These are phyloP conservation scores for Cercophora newfieldiana DNA, from an alignment of 495 filamentous ascomycete species.

Conservation along the genomic window DNA sequence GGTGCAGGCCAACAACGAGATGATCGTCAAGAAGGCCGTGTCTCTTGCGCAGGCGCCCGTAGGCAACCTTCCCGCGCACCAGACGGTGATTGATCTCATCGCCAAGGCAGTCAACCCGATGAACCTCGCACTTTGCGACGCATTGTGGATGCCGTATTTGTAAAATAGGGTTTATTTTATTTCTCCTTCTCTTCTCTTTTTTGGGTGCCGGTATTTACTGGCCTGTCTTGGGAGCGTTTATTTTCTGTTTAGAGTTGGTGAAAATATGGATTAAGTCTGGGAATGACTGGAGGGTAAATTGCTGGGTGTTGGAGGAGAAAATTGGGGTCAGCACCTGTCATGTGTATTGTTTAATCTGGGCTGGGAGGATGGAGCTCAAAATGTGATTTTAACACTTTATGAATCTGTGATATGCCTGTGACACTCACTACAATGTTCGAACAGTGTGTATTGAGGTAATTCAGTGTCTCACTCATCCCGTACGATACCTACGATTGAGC, in stretches of 20 bases:
- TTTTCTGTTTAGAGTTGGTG: too few species aligned
- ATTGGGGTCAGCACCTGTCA: not conserved
- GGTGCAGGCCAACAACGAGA: slow-evolving; percentile 84
- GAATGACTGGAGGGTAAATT: not conserved
- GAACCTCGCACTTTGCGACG: slow-evolving; percentile 79
- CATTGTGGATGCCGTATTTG: slow-evolving; percentile 96
- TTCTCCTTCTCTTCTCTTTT: not conserved
- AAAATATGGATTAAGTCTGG: not conserved
- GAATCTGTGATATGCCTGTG: too few species aligned
- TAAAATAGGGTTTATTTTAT: slow-evolving; percentile 38
- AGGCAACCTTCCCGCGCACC: slow-evolving; percentile 81
- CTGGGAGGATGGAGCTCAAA: too few species aligned
- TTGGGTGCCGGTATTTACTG: not conserved
- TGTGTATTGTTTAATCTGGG: not conserved
- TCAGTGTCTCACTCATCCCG: too few species aligned
- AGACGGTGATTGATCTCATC: slow-evolving; percentile 92
- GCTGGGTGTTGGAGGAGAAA: not conserved
- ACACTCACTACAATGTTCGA: too few species aligned
- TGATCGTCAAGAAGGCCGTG: slow-evolving; percentile 85
- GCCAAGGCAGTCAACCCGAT: slow-evolving; percentile 81
- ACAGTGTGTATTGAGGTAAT: too few species aligned
- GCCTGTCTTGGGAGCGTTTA: not conserved
- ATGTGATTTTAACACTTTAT: too few species aligned
- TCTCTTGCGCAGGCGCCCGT: slow-evolving; percentile 68
- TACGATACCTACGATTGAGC: too few species aligned